phyloP scores from a whole-genome alignment of 805 yeast genomes.

The Candida krabiensis region DNA sequence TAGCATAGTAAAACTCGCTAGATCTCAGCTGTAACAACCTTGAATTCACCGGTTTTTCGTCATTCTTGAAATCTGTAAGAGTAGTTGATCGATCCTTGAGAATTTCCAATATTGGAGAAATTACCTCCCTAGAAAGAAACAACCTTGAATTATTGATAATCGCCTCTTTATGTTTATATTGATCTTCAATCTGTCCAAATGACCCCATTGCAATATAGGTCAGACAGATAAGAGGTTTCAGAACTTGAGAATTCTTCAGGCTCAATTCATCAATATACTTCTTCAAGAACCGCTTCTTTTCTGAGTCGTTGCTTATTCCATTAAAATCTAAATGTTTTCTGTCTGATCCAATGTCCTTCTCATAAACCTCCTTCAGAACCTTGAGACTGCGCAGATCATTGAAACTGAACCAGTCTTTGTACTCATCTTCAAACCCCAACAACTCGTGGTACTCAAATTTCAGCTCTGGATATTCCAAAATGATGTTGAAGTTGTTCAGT shows the following conservation, averaged over 20 bases:
- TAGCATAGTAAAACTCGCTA: conserved; percentile 28
- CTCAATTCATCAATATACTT: background rate
- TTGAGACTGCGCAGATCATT: conserved; percentile 29
- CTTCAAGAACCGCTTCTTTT: background rate
- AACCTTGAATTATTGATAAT: conserved; percentile 26
- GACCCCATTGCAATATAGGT: conserved; percentile 32
- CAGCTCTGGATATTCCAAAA: conserved; percentile 41
- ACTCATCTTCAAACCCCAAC: conserved; percentile 38
- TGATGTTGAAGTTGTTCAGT: conserved; percentile 32
- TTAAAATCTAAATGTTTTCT: background rate
- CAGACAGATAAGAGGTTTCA: conserved; percentile 21
- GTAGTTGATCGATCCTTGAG: conserved; percentile 10
- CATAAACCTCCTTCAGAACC: conserved; percentile 12
- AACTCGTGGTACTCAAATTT: conserved; percentile 42
- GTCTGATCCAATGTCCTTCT: conserved; percentile 3
- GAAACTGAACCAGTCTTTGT: conserved; percentile 38
- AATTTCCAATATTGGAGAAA: conserved; percentile 16
- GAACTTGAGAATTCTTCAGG: background rate
- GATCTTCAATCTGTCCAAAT: conserved; percentile 23
- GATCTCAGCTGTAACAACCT: conserved; percentile 20
- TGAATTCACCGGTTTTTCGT: conserved; percentile 11
- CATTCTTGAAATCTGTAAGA: conserved; percentile 23
- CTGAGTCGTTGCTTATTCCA: background rate
- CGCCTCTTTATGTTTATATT: conserved; percentile 20
- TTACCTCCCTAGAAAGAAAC: conserved; percentile 16